These are phyloP conservation scores for Arthroderma sp. DNA, from an alignment of 2,329 filamentous ascomycete species.

Conservation along the genomic window DNA sequence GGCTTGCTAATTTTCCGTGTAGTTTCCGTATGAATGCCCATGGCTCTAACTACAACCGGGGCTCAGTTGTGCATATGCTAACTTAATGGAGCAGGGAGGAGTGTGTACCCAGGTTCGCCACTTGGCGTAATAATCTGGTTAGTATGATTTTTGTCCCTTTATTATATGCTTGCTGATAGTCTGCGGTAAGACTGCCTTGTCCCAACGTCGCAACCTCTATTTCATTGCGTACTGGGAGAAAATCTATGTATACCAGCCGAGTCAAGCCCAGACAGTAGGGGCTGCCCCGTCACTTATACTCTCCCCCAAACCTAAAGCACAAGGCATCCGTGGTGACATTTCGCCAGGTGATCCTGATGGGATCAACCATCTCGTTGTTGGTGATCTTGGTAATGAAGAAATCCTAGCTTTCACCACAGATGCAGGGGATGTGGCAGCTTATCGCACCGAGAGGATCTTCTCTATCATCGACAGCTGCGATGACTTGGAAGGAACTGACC, in stretches of 20 bases:
- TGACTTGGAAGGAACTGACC: not conserved
- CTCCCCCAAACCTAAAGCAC: constrained; percentile 28
- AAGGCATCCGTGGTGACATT: constrained; percentile 39
- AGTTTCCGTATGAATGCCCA: constrained; percentile 5
- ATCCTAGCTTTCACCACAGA: constrained; percentile 56
- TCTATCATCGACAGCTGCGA: constrained; percentile 28
- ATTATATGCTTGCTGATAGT: not conserved
- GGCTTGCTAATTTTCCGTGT: constrained; percentile 15
- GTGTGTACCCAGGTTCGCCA: constrained; percentile 19
- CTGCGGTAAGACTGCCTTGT: constrained; percentile 27
- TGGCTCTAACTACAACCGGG: not conserved
- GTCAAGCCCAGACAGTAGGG: constrained; percentile 26
- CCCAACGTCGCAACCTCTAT: constrained; percentile 34
- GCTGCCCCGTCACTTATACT: constrained; percentile 29
- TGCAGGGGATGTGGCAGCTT: constrained; percentile 61
- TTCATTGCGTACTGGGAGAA: constrained; percentile 30
- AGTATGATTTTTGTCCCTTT: constrained; percentile 2
- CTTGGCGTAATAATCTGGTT: constrained; percentile 35
- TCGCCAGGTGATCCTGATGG: constrained; percentile 42
- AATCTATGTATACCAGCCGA: constrained; percentile 34
- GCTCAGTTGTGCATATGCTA: not conserved
- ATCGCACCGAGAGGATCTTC: constrained; percentile 45
- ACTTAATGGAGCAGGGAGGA: constrained; percentile 16
- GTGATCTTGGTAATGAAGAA: constrained; percentile 56
- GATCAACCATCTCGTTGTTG: constrained; percentile 56